A percentile compares a stretch with the other conserved stretches of the same genome.
phyloP scores from a whole-genome alignment of 1,284 basidiomycete species.

The Puccinia coronata region DNA sequence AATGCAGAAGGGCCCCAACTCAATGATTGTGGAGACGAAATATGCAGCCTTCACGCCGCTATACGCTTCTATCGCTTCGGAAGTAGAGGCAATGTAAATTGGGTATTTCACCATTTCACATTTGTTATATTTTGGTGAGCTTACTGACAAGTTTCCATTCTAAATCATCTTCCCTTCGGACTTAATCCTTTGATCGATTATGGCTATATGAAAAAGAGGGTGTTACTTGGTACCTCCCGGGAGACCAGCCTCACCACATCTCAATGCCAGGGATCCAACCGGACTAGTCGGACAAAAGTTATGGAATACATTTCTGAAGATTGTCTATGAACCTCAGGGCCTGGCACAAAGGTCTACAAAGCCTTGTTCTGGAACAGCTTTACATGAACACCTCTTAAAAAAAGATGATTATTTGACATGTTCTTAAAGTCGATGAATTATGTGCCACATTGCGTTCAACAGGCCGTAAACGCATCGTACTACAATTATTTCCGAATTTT shows the following conservation, averaged over 20 bases:
- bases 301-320: not conserved
- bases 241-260: conserved; percentile 13
- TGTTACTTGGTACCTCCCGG: conserved; percentile 21
- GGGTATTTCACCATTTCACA: not conserved
- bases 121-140: not conserved
- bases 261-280: conserved; percentile 7
- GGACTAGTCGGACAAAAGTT: conserved; percentile 12
- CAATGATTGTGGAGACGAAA: not conserved
- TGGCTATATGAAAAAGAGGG: not conserved
- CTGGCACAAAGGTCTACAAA: not conserved
- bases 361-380: not conserved
- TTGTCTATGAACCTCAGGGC: not conserved
- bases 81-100: conserved; percentile 14
- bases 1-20: conserved; percentile 4
- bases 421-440: not conserved
- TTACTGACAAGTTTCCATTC: not conserved
- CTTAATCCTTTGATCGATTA: not conserved
- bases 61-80: conserved; percentile 8
- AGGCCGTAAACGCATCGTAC: not conserved
- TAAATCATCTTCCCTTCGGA: not conserved
- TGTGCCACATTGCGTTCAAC: not conserved
- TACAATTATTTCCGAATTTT: no score
- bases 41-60: conserved; percentile 27
- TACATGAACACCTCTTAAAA: not conserved
- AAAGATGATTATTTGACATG: not conserved